phyloP scores from a whole-genome alignment of 345 rosid genomes.

The Combretum micranthum region DNA sequence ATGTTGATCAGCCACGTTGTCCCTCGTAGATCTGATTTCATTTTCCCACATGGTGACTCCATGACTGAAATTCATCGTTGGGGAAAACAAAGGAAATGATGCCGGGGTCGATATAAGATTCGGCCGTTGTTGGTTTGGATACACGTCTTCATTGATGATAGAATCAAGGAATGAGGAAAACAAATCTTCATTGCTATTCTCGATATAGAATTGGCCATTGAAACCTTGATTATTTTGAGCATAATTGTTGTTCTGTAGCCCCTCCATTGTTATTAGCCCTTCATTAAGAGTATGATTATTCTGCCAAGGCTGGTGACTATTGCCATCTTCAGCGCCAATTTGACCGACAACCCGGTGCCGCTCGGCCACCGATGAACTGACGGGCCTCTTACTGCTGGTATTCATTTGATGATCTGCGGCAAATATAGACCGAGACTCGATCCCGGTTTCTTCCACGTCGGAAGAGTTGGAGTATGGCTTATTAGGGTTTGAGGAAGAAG shows the following conservation, averaged over 20 bases:
- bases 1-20: background rate
- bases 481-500: conserved; percentile 7
- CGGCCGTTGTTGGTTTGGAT: conserved; percentile 8
- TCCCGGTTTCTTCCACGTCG: no score
- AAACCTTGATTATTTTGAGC: conserved; percentile 8
- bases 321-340: no score
- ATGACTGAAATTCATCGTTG: background rate
- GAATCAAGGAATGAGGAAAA: conserved; percentile 65
- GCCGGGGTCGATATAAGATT: background rate
- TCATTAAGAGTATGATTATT: background rate
- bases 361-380: no score
- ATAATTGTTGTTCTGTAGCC: conserved; percentile 9
- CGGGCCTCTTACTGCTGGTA: no score
- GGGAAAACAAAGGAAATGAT: conserved; percentile 1
- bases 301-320: no score
- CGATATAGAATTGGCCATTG: conserved; percentile 4
- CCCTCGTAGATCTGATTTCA: conserved; percentile 4
- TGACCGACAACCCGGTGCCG: no score
- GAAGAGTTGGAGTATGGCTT: conserved; percentile 4
- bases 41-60: conserved; percentile 4
- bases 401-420: no score
- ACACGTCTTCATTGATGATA: conserved; percentile 37
- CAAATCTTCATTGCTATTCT: conserved; percentile 41
- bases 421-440: no score
- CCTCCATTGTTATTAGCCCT: conserved; percentile 8